A percentile compares a stretch with the other conserved stretches of the same genome.
Conservation (phyloP, 768 basidiomycete genomes). For the Gymnopilus dilepis region DNA sequence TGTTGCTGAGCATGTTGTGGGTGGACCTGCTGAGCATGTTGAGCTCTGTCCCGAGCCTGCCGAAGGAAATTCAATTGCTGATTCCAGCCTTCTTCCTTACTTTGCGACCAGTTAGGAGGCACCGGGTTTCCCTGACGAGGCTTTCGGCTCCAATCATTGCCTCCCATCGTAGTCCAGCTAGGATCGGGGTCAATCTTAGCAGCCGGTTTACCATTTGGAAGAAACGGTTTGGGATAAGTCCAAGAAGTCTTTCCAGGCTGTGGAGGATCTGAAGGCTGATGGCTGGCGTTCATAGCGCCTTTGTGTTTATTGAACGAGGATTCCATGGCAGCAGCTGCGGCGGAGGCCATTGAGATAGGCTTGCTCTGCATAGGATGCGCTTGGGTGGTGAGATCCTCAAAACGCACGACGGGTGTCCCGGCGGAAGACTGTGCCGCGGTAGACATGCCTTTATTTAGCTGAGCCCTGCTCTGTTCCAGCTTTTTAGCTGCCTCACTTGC, state of each 20-base stretch:
- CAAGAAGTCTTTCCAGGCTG: conserved; percentile 26
- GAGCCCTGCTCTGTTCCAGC: conserved; percentile 26
- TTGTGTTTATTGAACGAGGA: conserved; percentile 19
- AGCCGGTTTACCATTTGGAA: conserved; percentile 19
- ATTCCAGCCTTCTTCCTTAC: conserved; percentile 24
- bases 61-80: conserved; percentile 19
- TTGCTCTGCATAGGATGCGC: conserved; percentile 17
- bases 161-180: conserved; percentile 33
- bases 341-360: conserved; percentile 30
- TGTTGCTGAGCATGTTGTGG: conserved; percentile 7
- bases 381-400: conserved; percentile 19
- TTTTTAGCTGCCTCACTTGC: conserved; percentile 37
- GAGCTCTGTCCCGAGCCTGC: conserved; percentile 5
- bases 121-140: conserved; percentile 23
- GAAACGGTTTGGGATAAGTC: conserved; percentile 27
- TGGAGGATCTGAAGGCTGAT: conserved; percentile 15
- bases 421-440: conserved; percentile 12
- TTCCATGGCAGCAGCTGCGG: conserved; percentile 26
- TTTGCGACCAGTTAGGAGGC: conserved; percentile 24
- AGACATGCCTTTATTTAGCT: conserved; percentile 13
- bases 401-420: conserved; percentile 17
- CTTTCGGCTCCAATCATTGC: conserved; percentile 33
- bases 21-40: conserved; percentile 15
- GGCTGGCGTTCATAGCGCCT: background rate
- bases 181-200: conserved; percentile 27